Percentiles rank a stretch among this genome's conserved stretches.
Conservation (phyloP, 441 rosid genomes). For the Capsella rubella region DNA sequence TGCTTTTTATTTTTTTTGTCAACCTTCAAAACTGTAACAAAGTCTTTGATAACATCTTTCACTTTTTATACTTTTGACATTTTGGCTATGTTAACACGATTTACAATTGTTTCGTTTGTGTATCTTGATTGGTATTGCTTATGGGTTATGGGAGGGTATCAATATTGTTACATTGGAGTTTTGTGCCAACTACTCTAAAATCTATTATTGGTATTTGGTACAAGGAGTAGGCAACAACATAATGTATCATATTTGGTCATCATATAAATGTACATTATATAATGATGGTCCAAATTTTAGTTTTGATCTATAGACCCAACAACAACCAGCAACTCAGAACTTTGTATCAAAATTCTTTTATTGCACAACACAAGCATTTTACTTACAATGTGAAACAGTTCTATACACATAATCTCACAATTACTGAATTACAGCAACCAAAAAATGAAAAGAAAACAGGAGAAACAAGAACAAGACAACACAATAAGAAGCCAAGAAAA, state of each 20-base stretch:
- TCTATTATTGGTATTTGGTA: conserved; percentile 29
- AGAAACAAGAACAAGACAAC: conserved; percentile 27
- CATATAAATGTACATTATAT: neutral
- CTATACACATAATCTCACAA: conserved; percentile 34
- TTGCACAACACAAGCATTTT: conserved; percentile 4
- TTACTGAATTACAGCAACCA: conserved; percentile 6
- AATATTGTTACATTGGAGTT: conserved; percentile 22
- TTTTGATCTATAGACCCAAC: conserved; percentile 7
- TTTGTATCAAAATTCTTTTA: neutral
- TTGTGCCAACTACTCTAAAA: conserved; percentile 30
- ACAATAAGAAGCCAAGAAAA: conserved; percentile 23
- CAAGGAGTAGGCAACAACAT: conserved; percentile 20
- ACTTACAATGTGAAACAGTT: conserved; percentile 35
- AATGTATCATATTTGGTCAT: conserved; percentile 24
- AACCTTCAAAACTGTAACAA: too few species aligned
- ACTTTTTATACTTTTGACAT: too few species aligned
- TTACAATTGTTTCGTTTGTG: too few species aligned
- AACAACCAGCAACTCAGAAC: neutral
- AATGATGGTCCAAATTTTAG: conserved; percentile 15
- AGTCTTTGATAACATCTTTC: too few species aligned
- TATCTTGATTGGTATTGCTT: too few species aligned
- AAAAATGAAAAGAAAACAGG: neutral
- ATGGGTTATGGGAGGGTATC: neutral
- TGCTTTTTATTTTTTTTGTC: too few species aligned
- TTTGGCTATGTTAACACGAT: too few species aligned